These are phyloP conservation scores for Saksenaea vasiformis DNA, from an alignment of 371 early-diverging fungal genomes.

Conservation along the genomic window DNA sequence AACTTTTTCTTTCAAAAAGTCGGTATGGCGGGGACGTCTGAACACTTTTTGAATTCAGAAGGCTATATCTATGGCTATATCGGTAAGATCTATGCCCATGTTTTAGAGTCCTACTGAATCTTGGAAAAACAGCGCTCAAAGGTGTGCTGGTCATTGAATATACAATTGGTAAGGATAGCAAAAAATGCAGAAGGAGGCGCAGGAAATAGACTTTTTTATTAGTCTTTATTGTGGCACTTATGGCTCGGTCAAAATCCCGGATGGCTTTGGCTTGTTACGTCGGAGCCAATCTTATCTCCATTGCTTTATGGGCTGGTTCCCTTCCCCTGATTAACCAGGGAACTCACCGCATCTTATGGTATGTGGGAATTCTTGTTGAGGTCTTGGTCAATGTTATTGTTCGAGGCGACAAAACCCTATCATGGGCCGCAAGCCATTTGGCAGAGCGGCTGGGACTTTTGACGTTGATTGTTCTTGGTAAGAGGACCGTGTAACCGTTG, in stretches of 20 bases:
- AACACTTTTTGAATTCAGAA: slow-evolving; percentile 48
- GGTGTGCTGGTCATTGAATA: slow-evolving; percentile 56
- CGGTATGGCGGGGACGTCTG: slow-evolving; percentile 51
- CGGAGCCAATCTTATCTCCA: slow-evolving; percentile 51
- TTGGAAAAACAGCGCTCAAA: slow-evolving; percentile 36
- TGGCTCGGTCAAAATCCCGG: slow-evolving; percentile 48
- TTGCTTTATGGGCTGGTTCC: slow-evolving; percentile 55
- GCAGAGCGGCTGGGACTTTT: slow-evolving; percentile 61
- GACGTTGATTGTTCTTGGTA: slow-evolving; percentile 58
- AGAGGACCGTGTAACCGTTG: slow-evolving; percentile 4
- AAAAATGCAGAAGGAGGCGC: not conserved
- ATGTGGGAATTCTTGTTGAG: slow-evolving; percentile 48
- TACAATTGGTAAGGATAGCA: slow-evolving; percentile 43
- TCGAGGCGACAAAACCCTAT: slow-evolving; percentile 48
- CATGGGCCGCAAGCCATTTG: slow-evolving; percentile 64
- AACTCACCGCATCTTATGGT: slow-evolving; percentile 58
- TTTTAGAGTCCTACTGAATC: not conserved
- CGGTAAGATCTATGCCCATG: slow-evolving; percentile 18
- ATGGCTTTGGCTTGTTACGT: slow-evolving; percentile 42
- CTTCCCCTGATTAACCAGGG: slow-evolving; percentile 37
- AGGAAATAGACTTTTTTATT: not conserved
- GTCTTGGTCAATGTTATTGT: slow-evolving; percentile 51
- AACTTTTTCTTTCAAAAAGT: slow-evolving; percentile 18
- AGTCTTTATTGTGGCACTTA: slow-evolving; percentile 44
- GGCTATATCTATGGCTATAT: slow-evolving; percentile 57